Evolutionary conservation across 106 monocot species (phyloP).

Genomic region (Posidonia australis): DNA sequence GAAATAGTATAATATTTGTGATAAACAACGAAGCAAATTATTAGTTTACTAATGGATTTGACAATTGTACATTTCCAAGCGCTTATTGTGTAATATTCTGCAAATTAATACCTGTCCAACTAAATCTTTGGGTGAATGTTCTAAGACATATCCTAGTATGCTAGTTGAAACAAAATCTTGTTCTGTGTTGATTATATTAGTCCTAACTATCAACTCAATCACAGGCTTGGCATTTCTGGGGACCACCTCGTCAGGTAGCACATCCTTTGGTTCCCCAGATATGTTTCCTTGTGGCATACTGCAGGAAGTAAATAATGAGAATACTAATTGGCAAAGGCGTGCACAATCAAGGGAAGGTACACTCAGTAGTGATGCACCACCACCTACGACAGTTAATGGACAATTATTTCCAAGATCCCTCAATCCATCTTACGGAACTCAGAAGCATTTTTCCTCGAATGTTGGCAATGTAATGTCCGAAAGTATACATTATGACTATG

Average conservation of each 20-base stretch:
- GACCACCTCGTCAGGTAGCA: not conserved
- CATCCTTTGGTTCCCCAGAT: constrained; percentile 5
- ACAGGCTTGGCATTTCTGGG: not conserved
- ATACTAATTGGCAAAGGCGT: not conserved
- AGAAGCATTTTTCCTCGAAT: not conserved
- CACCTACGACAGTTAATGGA: not conserved
- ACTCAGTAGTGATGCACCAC: not conserved
- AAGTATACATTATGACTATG: not conserved
- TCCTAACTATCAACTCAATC: not conserved
- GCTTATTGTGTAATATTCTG: too few species aligned
- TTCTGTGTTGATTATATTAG: not conserved
- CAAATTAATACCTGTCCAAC: too few species aligned
- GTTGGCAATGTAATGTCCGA: not conserved
- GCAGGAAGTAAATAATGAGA: constrained; percentile 2
- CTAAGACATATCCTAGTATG: too few species aligned
- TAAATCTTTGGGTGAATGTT: too few species aligned
- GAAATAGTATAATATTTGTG: too few species aligned
- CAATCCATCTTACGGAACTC: not conserved
- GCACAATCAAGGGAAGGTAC: not conserved
- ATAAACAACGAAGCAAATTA: too few species aligned
- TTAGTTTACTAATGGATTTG: too few species aligned
- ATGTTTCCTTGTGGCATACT: not conserved
- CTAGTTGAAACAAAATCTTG: too few species aligned
- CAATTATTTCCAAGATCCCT: not conserved
- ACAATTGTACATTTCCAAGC: too few species aligned